phyloP scores from a whole-genome alignment of 306 rosid genomes.

The Corylus avellana region DNA sequence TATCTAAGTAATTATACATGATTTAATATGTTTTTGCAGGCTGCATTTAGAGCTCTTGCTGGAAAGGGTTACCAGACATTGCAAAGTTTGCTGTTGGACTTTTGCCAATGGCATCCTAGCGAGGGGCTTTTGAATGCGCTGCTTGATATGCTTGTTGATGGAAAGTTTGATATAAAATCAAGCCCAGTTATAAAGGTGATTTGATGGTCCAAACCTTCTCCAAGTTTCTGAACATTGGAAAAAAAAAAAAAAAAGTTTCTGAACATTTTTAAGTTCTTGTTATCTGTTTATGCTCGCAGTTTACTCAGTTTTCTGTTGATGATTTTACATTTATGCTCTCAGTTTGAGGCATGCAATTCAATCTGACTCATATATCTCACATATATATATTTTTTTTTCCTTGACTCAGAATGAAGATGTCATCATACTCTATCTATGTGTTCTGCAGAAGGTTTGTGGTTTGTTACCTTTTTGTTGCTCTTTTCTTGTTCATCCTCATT shows the following conservation, averaged over 20 bases:
- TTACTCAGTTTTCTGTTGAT: slow-evolving; percentile 18
- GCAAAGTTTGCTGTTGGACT: slow-evolving; percentile 89
- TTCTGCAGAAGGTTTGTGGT: slow-evolving; percentile 84
- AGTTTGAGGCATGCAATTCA: slow-evolving; percentile 20
- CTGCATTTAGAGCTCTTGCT: slow-evolving; percentile 85
- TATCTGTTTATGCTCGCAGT: slow-evolving; percentile 5
- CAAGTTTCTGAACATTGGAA: slow-evolving; percentile 21
- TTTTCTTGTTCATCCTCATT: slow-evolving; percentile 15
- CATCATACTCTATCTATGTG: slow-evolving; percentile 67
- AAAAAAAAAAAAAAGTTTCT: no score
- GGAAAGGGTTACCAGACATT: slow-evolving; percentile 94
- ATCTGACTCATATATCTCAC: slow-evolving; percentile 21
- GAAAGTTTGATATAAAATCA: slow-evolving; percentile 72
- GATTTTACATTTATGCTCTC: not conserved
- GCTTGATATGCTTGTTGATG: slow-evolving; percentile 97
- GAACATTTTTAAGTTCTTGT: slow-evolving; percentile 22
- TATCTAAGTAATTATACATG: no score
- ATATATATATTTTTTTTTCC: slow-evolving; percentile 18
- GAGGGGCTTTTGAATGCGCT: slow-evolving; percentile 71
- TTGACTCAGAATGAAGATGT: slow-evolving; percentile 88
- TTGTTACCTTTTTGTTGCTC: slow-evolving; percentile 30
- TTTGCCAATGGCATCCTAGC: slow-evolving; percentile 77
- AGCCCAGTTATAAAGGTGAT: slow-evolving; percentile 85
- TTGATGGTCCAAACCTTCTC: slow-evolving; percentile 31
- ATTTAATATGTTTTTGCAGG: slow-evolving; percentile 47